A percentile compares a stretch with the other conserved stretches of the same genome.
These are phyloP conservation scores for Saccharomycopsis sp. DNA, from an alignment of 805 yeast genomes.

Conservation along the genomic window DNA sequence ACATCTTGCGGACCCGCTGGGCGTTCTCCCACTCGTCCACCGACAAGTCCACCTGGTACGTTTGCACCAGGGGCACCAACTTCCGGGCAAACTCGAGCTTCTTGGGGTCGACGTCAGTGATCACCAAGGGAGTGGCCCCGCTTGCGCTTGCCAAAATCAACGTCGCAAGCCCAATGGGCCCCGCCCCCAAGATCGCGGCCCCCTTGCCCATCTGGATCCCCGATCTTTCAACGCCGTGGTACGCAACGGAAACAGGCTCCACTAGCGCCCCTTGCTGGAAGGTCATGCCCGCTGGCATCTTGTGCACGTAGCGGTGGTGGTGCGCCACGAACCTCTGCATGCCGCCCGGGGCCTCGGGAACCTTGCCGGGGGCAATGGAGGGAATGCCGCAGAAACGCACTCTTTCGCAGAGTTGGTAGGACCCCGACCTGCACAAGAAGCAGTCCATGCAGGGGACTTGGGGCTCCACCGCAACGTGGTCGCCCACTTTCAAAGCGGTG, in stretches of 20 bases:
- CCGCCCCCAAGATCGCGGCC: conserved; percentile 43
- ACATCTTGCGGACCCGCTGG: conserved; percentile 28
- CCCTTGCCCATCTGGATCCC: conserved; percentile 42
- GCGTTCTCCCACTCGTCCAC: conserved; percentile 32
- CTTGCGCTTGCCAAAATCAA: conserved; percentile 41
- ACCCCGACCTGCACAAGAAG: conserved; percentile 32
- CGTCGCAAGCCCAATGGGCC: conserved; percentile 49
- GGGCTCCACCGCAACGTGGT: conserved; percentile 45
- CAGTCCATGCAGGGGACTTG: conserved; percentile 42
- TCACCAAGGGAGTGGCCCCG: conserved; percentile 44
- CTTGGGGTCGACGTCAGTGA: conserved; percentile 38
- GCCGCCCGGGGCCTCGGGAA: conserved; percentile 28
- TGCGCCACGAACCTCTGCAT: conserved; percentile 32
- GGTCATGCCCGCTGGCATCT: conserved; percentile 35
- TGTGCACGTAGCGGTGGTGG: conserved; percentile 29
- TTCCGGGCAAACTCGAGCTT: conserved; percentile 40
- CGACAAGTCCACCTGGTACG: conserved; percentile 34
- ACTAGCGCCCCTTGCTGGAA: conserved; percentile 47
- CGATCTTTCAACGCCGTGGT: conserved; percentile 42
- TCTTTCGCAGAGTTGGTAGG: conserved; percentile 33
- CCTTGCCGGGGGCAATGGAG: conserved; percentile 22
- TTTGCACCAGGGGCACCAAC: conserved; percentile 37
- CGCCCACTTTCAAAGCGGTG: conserved; percentile 36
- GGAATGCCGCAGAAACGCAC: conserved; percentile 32
- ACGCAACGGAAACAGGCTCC: conserved; percentile 47